phyloP scores from a whole-genome alignment of 225 moss, liverwort and hornwort species.

The Thuidium tamariscinum region DNA sequence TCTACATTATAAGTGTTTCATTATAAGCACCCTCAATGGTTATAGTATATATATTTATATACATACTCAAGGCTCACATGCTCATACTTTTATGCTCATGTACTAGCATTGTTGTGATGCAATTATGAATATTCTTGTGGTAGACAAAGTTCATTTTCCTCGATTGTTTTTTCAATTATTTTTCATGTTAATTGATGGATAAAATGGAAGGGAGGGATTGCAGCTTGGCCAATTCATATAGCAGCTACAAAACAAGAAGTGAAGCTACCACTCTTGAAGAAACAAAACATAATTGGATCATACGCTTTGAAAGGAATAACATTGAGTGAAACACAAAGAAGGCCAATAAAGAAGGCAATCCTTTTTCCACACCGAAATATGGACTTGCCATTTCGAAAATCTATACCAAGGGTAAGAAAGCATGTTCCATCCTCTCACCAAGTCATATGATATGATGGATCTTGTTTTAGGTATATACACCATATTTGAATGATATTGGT shows the following conservation, averaged over 20 bases:
- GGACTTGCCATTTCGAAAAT: constrained; percentile 17
- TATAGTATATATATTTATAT: no score
- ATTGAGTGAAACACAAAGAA: background rate
- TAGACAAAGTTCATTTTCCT: background rate
- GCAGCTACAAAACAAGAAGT: background rate
- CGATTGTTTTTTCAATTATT: no score
- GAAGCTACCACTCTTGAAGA: background rate
- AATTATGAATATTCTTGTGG: background rate
- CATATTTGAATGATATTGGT: no score
- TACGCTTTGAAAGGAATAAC: constrained; percentile 22
- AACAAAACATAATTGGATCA: background rate
- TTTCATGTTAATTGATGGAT: background rate
- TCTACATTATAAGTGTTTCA: no score
- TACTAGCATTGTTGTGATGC: no score
- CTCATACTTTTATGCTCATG: no score
- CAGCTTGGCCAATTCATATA: constrained; percentile 19
- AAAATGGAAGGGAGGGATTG: background rate
- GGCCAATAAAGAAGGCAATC: background rate
- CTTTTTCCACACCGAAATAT: constrained; percentile 23
- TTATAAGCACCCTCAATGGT: no score
- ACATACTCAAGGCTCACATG: no score
- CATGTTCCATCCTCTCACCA: background rate
- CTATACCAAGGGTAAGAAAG: background rate
- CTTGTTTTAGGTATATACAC: background rate
- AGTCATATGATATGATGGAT: background rate